Percentiles rank a stretch among this genome's conserved stretches.
Conservation (phyloP, 2,329 filamentous ascomycete genomes). For the Eutypa lata region DNA sequence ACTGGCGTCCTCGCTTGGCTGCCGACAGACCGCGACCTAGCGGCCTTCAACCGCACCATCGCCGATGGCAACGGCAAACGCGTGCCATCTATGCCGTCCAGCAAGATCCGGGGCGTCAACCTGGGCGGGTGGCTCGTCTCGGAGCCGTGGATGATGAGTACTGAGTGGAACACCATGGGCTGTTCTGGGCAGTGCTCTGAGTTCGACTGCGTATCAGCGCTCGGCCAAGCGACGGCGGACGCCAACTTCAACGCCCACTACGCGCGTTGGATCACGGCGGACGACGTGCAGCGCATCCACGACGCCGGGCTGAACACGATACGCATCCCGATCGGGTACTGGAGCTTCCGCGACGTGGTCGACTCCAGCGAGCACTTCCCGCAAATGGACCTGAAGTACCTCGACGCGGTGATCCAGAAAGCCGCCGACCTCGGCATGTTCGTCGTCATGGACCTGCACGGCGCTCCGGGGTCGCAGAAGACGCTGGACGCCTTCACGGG, state of each 20-base stretch:
- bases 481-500: conserved; percentile 37
- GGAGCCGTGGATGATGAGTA: conserved; percentile 51
- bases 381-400: conserved; percentile 40
- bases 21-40: neutral
- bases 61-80: neutral
- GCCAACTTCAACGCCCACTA: conserved; percentile 48
- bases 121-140: conserved; percentile 49
- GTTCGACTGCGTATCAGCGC: conserved; percentile 49
- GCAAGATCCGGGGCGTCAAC: conserved; percentile 54
- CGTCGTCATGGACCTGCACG: conserved; percentile 42
- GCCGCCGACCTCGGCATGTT: conserved; percentile 39
- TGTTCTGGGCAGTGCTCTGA: conserved; percentile 41
- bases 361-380: conserved; percentile 50
- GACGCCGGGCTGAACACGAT: conserved; percentile 50
- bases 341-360: conserved; percentile 49
- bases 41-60: neutral
- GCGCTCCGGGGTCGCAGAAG: conserved; percentile 38
- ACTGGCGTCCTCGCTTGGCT: neutral
- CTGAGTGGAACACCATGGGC: conserved; percentile 45
- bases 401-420: conserved; percentile 24
- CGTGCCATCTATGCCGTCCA: neutral
- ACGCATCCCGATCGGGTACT: conserved; percentile 54
- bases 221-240: conserved; percentile 45
- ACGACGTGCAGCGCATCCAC: conserved; percentile 48
- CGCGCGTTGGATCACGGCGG: conserved; percentile 45